Evolutionary conservation across 2,329 filamentous ascomycete species (phyloP).

Genomic region (Fusarium sp.): DNA sequence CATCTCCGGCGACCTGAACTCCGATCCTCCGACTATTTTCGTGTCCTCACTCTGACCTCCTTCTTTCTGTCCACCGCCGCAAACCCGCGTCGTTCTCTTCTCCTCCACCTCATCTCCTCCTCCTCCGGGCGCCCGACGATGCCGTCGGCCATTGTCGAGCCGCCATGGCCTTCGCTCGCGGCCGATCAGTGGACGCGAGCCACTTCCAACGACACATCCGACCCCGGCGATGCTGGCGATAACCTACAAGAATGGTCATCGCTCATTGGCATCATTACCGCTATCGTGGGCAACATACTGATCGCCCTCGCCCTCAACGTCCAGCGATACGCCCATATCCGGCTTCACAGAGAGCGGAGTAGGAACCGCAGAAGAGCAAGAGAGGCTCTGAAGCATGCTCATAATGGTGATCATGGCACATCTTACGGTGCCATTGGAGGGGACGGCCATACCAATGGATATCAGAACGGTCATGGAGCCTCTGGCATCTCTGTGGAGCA

Average conservation of each 20-base stretch:
- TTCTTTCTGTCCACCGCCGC: slow-evolving; percentile 1
- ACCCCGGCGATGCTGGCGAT: slow-evolving; percentile 53
- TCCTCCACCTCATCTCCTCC: slow-evolving; percentile 21
- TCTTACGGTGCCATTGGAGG: slow-evolving; percentile 50
- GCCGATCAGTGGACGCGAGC: slow-evolving; percentile 28
- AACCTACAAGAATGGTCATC: slow-evolving; percentile 83
- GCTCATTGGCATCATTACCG: slow-evolving; percentile 92
- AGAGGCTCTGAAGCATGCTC: slow-evolving; percentile 61
- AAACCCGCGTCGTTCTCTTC: slow-evolving; percentile 27
- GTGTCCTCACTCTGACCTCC: slow-evolving; percentile 8
- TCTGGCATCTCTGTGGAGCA: slow-evolving; percentile 20
- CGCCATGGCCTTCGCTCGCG: slow-evolving; percentile 36
- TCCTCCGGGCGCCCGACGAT: slow-evolving; percentile 38
- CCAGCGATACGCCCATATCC: slow-evolving; percentile 93
- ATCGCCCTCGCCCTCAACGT: slow-evolving; percentile 97
- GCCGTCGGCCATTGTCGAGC: slow-evolving; percentile 38
- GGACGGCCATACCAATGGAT: slow-evolving; percentile 33
- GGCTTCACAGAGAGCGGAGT: slow-evolving; percentile 77
- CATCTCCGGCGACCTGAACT: slow-evolving; percentile 12
- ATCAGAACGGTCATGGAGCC: slow-evolving; percentile 28
- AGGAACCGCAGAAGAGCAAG: slow-evolving; percentile 66
- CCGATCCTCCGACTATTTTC: slow-evolving; percentile 14
- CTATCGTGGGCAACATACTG: slow-evolving; percentile 90
- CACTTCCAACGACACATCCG: slow-evolving; percentile 21
- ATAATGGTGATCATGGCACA: slow-evolving; percentile 43